These are phyloP conservation scores for Lecanoromycetidae sp. DNA, from an alignment of 2,329 filamentous ascomycete genomes.

Conservation along the genomic window DNA sequence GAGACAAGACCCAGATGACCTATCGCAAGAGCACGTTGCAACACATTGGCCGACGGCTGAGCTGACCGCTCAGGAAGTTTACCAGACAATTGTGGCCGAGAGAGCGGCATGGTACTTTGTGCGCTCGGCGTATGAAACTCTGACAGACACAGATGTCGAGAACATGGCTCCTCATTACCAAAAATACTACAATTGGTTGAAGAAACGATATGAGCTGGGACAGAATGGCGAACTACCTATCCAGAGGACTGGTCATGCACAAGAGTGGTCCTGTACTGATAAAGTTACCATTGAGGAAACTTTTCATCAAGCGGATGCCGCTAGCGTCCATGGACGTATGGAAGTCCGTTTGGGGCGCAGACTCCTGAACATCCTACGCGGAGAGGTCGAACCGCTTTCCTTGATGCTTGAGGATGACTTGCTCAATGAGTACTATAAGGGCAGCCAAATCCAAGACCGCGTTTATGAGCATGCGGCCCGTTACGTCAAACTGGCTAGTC, in stretches of 20 bases:
- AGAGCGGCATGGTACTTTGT: neutral
- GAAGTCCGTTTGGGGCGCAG: neutral
- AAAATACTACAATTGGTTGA: constrained; percentile 3
- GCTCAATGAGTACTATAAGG: neutral
- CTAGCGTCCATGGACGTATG: neutral
- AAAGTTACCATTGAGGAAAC: neutral
- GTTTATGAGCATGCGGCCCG: neutral
- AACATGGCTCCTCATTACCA: constrained; percentile 1
- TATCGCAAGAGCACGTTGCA: neutral
- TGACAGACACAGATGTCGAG: neutral
- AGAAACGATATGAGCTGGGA: neutral
- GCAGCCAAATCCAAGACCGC: neutral
- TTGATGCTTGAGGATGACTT: constrained; percentile 11
- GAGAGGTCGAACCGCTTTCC: constrained; percentile 3
- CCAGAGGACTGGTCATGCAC: neutral
- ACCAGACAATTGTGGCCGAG: neutral
- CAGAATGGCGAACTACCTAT: neutral
- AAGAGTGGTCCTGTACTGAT: neutral
- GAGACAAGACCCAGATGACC: neutral
- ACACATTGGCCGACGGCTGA: neutral
- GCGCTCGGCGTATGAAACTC: neutral
- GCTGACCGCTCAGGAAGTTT: neutral
- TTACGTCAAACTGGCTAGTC: neutral
- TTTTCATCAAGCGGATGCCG: neutral
- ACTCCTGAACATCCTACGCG: neutral